Percentiles rank a stretch among this genome's conserved stretches.
These are phyloP conservation scores for Alnus glutinosa DNA, from an alignment of 306 rosid species.

Conservation along the genomic window DNA sequence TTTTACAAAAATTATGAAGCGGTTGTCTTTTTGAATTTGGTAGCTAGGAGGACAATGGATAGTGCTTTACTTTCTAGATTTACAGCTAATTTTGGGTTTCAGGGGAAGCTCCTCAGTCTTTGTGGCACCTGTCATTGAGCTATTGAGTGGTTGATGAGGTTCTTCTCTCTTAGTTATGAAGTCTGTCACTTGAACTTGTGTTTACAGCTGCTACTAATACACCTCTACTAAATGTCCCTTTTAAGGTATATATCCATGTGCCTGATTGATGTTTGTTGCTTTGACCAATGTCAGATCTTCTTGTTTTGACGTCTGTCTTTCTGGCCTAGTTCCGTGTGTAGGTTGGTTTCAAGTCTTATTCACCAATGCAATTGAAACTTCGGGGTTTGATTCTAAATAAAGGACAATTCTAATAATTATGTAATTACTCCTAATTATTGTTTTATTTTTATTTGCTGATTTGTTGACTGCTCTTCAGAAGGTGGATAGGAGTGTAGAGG, in stretches of 20 bases:
- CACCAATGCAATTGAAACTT: not conserved
- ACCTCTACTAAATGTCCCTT: conserved; percentile 12
- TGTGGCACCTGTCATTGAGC: conserved; percentile 10
- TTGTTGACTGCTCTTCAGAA: conserved; percentile 30
- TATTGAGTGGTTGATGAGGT: not conserved
- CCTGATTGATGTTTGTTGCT: not conserved
- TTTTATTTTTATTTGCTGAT: conserved; percentile 10
- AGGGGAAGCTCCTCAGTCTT: conserved; percentile 19
- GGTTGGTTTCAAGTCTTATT: not conserved
- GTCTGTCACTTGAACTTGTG: conserved; percentile 9
- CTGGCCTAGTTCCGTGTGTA: not conserved
- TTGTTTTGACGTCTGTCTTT: not conserved
- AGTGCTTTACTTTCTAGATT: conserved; percentile 18
- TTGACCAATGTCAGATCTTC: not conserved
- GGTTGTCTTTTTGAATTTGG: conserved; percentile 13
- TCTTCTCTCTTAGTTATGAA: not conserved
- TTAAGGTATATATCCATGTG: conserved; percentile 12
- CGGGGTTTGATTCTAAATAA: not conserved
- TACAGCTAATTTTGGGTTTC: conserved; percentile 9
- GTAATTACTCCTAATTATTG: not conserved
- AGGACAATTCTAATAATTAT: not conserved
- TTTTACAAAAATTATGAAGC: not conserved
- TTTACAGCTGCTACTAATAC: conserved; percentile 19
- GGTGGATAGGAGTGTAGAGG: conserved; percentile 28
- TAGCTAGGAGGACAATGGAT: conserved; percentile 17